Base-by-base conservation (phyloP, 164 flowering plant species). In the Macadamia integrifolia region DNA sequence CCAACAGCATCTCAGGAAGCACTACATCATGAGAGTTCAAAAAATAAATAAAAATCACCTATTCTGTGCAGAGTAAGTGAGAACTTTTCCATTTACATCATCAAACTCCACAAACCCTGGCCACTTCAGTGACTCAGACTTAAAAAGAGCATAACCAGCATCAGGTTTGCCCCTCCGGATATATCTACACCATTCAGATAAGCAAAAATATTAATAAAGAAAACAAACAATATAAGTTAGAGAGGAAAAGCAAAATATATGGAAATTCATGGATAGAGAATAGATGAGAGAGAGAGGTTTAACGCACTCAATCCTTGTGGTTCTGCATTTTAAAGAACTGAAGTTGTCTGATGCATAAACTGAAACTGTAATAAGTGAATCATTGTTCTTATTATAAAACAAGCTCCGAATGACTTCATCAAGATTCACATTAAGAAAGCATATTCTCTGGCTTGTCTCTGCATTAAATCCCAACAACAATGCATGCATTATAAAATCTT, bases 31-130 rank as follows among this genome's bases (percentile, higher is more conserved):
- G n/a, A 5, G 11, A 46, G 49, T 3, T 48, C 10, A 28, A 56
- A 46, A 46, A 46, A 46, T 46, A 46, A 46, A 46, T 35, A 69
- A 44, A 5, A 9, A 15, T 73, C 23, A 88, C 98, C 89, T 83
- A 71, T 89, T 93, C 69, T 89, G 97, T 28, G 97, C 97, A 64
- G 98, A 94, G 67, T 87, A 94, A 23, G 98, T 94, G 17, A 94
- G 86, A 32, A 92, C 97, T 72, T 94, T 94, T 56, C 97, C 97
- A 82, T 94, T 94, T 10, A 94, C 97, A 82, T 94, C 98, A 85
- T 94, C 98, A 85, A 92, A 94, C 79, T 94, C 98, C 43, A 94
- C 98, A 85, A 94, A 94, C 14, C 97, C 97, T 56, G 98, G 98
- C 98, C 97, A 92, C 73, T 92, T 92, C 69, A 94, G 58, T 3